phyloP scores from a whole-genome alignment of 78 protist species.

The Dictyostelium firmibasis region DNA sequence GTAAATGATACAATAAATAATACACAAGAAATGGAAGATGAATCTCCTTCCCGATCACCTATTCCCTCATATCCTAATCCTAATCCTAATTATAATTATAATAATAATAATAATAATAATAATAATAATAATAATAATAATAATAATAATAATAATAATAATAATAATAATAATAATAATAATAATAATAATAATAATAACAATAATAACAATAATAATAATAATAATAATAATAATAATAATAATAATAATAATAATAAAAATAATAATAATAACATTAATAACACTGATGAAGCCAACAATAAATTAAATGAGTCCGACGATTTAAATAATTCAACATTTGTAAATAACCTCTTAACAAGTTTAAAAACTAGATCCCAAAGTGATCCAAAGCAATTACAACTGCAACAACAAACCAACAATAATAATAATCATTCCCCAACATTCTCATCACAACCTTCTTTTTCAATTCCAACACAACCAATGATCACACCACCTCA shows the following conservation, averaged over 20 bases:
- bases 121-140: neutral
- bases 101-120: too few relatives aligned
- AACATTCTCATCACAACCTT: neutral
- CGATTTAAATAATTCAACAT: constrained; percentile 1
- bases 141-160: neutral
- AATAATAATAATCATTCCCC: neutral
- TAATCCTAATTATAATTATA: too few relatives aligned
- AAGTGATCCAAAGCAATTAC: neutral
- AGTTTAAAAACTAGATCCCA: neutral
- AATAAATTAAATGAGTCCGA: neutral
- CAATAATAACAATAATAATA: neutral
- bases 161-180: neutral
- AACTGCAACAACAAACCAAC: neutral
- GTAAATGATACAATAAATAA: neutral
- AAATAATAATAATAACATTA: neutral
- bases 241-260: neutral
- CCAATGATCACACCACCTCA: neutral
- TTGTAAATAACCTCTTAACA: constrained; percentile 8
- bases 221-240: neutral
- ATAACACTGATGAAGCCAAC: too few relatives aligned
- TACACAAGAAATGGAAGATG: neutral
- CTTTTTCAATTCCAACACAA: neutral
- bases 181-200: neutral
- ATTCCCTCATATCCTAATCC: too few relatives aligned
- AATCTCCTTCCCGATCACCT: neutral